phyloP scores from a whole-genome alignment of 1,284 basidiomycete genomes.

The Cryptococcus sp. region DNA sequence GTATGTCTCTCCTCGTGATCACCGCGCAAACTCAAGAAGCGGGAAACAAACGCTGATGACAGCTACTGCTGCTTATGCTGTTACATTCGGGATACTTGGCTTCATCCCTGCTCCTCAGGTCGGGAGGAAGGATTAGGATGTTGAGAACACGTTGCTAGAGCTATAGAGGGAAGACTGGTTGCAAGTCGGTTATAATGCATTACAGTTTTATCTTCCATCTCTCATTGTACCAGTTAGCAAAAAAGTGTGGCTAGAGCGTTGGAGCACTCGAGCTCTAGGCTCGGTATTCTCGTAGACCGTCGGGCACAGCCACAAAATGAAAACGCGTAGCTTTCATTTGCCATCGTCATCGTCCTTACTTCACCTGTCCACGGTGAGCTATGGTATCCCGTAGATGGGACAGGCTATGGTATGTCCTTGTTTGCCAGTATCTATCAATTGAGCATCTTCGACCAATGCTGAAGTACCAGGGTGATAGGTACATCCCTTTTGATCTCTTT shows the following conservation, averaged over 20 bases:
- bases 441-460: not conserved
- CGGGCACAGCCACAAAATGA: too few relatives aligned
- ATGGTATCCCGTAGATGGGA: not conserved
- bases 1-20: conserved; percentile 19
- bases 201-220: too few relatives aligned
- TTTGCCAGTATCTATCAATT: not conserved
- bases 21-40: not conserved
- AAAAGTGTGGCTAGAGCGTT: too few relatives aligned
- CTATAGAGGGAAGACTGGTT: too few relatives aligned
- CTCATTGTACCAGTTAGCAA: too few relatives aligned
- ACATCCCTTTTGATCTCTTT: conserved; percentile 77
- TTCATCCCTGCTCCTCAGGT: conserved; percentile 34
- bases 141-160: too few relatives aligned
- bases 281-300: too few relatives aligned
- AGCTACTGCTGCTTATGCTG: conserved; percentile 41
- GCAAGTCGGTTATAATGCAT: too few relatives aligned
- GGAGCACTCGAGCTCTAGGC: too few relatives aligned
- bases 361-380: not conserved
- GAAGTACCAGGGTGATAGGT: conserved; percentile 49
- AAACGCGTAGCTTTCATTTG: too few relatives aligned
- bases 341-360: too few relatives aligned
- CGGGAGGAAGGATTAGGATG: not conserved
- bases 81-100: conserved; percentile 41
- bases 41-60: not conserved
- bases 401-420: not conserved